phyloP scores from a whole-genome alignment of 2,329 filamentous ascomycete species.

The Biscogniauxia mediterranea region DNA sequence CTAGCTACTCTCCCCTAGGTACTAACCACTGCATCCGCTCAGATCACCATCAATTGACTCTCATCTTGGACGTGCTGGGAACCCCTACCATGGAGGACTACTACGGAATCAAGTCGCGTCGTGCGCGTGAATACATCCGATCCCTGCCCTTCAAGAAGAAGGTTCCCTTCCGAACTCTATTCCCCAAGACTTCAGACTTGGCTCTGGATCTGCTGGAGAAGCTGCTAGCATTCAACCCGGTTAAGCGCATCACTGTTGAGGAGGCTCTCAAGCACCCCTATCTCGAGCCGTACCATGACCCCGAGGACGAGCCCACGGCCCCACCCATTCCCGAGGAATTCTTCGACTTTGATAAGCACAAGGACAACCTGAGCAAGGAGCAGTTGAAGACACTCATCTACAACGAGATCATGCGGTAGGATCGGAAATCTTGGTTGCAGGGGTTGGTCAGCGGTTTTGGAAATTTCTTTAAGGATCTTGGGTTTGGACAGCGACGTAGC shows the following conservation, averaged over 20 bases:
- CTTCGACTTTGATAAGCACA: constrained; percentile 99
- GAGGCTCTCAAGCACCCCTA: constrained; percentile 97
- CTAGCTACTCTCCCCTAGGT: not conserved
- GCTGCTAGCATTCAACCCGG: constrained; percentile 94
- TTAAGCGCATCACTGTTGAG: constrained; percentile 97
- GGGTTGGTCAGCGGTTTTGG: not conserved
- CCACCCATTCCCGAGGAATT: constrained; percentile 97
- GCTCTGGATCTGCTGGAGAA: constrained; percentile 94
- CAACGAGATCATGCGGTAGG: constrained; percentile 81
- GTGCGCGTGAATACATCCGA: constrained; percentile 95
- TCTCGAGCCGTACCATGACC: constrained; percentile 97
- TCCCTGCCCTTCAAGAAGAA: constrained; percentile 99
- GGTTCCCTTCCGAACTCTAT: constrained; percentile 94
- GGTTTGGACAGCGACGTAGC: not conserved
- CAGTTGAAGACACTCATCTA: constrained; percentile 97
- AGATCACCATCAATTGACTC: constrained; percentile 97
- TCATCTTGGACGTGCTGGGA: constrained; percentile 95
- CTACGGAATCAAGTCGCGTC: constrained; percentile 98
- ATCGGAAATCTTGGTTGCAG: constrained; percentile 4
- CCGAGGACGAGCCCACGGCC: constrained; percentile 95
- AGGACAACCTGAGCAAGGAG: constrained; percentile 97
- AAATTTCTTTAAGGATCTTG: not conserved
- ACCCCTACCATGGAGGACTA: constrained; percentile 99
- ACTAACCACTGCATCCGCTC: constrained; percentile 16
- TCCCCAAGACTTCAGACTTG: constrained; percentile 98